Conservation (phyloP, 192 early-diverging fungal species). For the Diversispora epigaea region DNA sequence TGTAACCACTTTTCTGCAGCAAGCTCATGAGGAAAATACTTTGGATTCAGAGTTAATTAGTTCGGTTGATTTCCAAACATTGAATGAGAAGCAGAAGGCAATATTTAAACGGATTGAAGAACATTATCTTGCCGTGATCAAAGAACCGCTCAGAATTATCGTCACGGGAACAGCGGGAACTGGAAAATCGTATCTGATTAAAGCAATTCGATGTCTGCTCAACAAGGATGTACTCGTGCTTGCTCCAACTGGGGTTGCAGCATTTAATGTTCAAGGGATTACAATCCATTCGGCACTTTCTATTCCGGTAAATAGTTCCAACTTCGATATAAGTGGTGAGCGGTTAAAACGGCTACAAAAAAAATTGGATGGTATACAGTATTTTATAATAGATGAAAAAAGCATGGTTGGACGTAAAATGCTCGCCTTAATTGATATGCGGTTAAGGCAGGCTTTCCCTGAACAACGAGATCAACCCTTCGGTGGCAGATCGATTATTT, state of each 20-base stretch:
- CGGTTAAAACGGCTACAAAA: neutral
- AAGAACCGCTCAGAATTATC: neutral
- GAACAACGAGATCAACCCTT: neutral
- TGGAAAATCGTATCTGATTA: neutral
- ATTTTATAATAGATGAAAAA: neutral
- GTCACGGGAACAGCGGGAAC: neutral
- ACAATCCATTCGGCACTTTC: neutral
- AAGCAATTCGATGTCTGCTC: neutral
- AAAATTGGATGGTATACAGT: neutral
- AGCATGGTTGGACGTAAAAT: neutral
- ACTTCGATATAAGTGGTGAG: neutral
- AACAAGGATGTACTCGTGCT: neutral
- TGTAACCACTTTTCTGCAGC: neutral
- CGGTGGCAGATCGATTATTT: neutral
- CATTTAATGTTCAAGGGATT: neutral
- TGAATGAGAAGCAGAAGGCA: no score
- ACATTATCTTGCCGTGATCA: neutral
- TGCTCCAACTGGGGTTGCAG: neutral
- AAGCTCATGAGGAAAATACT: neutral
- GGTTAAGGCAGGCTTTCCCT: no score
- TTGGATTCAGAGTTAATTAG: neutral
- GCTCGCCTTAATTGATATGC: no score
- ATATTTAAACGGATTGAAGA: neutral
- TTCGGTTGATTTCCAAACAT: neutral
- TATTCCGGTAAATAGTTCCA: neutral